Base-by-base conservation (phyloP, 345 rosid species). In the Raphanus raphanistrum region DNA sequence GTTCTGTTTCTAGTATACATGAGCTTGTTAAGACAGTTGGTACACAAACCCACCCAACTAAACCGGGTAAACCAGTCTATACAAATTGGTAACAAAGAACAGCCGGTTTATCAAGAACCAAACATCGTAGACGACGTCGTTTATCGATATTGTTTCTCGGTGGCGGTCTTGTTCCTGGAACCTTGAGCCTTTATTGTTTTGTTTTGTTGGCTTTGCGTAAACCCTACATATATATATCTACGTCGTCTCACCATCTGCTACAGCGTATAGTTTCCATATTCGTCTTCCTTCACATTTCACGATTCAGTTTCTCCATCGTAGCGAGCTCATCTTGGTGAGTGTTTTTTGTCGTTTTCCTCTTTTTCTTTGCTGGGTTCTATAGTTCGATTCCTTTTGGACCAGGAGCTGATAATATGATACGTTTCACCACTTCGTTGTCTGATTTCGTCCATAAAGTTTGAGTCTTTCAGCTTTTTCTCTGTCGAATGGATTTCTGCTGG, bases 151-250 rank as follows among this genome's bases (percentile, higher is more conserved):
- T n/a, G 28, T 33, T 9, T 12, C 61, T 77, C 11, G 29, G 65
- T 70, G 75, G 71, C 58, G 62, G 70, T 70, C 58, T 25, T 57
- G 15, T 26, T 76, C 70, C 45, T 52, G 55, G 36, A 62, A 5
- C 70, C 31, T 50, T 41, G 36, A 68, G 65, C 6, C 54, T 63
- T 31, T 21, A 21, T 21, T 21, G 21, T 21, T 21, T 21, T 28
- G 64, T 55, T 32, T 25, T 72, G 63, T 50, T 31, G 58, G 5
- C 5, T 55, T 55, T 45, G 48, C 3, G 4, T 70, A 76, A 63
- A 71, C 81, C 81, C 81, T 77, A 71, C 43, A 17, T 15, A 63
- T 12, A 61, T 52, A 45, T 45, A 10, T 60, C 59, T 50, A 13
- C 61, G 45, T 41, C 33, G 38, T 31, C 21, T 36, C 65, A 27